Conservation (phyloP, 495 filamentous ascomycete genomes). For the Penicillium fimorum region DNA sequence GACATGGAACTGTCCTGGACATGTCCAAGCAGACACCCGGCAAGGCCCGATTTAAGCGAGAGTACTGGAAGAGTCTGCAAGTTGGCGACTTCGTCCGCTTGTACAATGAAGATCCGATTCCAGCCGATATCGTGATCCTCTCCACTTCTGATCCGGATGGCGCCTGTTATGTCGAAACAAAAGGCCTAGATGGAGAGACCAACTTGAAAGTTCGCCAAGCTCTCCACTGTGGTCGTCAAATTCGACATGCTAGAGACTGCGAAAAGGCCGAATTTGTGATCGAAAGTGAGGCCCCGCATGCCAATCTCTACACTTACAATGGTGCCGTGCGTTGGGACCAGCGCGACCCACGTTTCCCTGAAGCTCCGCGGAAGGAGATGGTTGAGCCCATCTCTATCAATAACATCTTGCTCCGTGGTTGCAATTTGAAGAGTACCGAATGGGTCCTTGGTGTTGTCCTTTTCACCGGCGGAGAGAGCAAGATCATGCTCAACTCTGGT, state of each 20-base stretch:
- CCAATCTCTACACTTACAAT: conserved; percentile 92
- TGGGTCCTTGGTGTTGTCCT: conserved; percentile 95
- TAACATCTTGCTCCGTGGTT: conserved; percentile 90
- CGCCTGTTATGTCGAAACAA: conserved; percentile 96
- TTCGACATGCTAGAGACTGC: conserved; percentile 90
- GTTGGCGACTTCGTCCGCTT: conserved; percentile 97
- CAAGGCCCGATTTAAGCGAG: conserved; percentile 80
- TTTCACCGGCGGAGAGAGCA: conserved; percentile 96
- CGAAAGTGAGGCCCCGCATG: conserved; percentile 87
- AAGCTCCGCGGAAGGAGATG: conserved; percentile 66
- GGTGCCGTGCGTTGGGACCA: conserved; percentile 87
- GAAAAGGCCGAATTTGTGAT: conserved; percentile 83
- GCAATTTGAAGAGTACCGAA: conserved; percentile 91
- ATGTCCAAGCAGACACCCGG: conserved; percentile 55
- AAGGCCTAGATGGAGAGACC: conserved; percentile 96
- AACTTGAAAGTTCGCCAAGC: conserved; percentile 96
- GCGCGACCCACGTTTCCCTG: conserved; percentile 57
- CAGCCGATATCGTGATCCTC: conserved; percentile 92
- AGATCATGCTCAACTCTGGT: conserved; percentile 99
- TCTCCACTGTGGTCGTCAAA: conserved; percentile 74
- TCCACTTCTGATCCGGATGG: conserved; percentile 94
- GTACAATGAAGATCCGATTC: conserved; percentile 94
- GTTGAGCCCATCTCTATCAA: conserved; percentile 92
- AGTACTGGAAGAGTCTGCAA: conserved; percentile 92
- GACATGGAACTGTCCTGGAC: conserved; percentile 66